These are phyloP conservation scores for Pyrus communis DNA, from an alignment of 306 rosid genomes.

Conservation along the genomic window DNA sequence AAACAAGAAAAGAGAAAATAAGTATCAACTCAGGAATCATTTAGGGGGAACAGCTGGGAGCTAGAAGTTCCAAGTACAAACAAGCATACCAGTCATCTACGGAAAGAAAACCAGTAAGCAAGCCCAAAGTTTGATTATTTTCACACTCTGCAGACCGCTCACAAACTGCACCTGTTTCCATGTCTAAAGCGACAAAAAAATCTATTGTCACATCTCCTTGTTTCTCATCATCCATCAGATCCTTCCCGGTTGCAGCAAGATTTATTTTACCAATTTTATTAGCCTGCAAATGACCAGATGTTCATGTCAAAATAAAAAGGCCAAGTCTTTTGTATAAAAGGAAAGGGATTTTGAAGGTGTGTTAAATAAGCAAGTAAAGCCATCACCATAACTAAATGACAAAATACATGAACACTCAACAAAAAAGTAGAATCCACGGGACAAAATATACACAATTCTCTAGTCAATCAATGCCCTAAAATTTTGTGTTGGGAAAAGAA, in stretches of 20 bases:
- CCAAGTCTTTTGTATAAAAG: background rate
- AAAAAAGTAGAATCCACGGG: background rate
- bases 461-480: background rate
- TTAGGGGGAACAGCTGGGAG: background rate
- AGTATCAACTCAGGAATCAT: background rate
- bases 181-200: constrained; percentile 72
- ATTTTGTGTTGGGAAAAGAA: background rate
- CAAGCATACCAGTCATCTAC: constrained; percentile 81
- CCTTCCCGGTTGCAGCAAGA: constrained; percentile 96
- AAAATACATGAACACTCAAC: background rate
- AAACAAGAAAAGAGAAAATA: background rate
- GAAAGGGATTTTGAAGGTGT: constrained; percentile 5
- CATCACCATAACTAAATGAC: background rate
- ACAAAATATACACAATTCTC: background rate
- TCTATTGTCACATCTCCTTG: constrained; percentile 84
- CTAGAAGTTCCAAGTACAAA: background rate
- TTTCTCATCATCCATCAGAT: constrained; percentile 96
- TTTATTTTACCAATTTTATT: constrained; percentile 91
- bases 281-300: constrained; percentile 47
- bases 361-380: background rate
- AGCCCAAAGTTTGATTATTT: constrained; percentile 83
- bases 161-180: constrained; percentile 68
- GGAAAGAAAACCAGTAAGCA: constrained; percentile 85
- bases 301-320: background rate
- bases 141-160: constrained; percentile 80